phyloP scores from a whole-genome alignment of 768 basidiomycete species.

The Dendrothele bispora region DNA sequence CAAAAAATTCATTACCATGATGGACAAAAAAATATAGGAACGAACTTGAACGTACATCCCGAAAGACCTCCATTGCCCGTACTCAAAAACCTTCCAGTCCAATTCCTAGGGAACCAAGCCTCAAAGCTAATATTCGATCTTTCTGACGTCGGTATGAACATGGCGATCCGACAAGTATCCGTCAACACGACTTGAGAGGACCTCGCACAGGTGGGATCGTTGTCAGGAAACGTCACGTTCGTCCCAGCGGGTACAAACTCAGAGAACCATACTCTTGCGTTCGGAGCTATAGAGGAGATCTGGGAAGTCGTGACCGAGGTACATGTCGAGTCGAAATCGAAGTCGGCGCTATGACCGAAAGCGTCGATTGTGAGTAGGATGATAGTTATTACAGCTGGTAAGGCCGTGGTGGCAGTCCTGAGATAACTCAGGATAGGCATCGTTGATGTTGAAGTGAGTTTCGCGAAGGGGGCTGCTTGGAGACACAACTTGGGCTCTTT shows the following conservation, averaged over 20 bases:
- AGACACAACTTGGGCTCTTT: too few relatives aligned
- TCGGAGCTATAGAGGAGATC: too few relatives aligned
- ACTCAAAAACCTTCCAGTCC: conserved; percentile 11
- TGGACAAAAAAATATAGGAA: neutral
- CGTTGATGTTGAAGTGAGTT: too few relatives aligned
- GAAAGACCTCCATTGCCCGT: conserved; percentile 13
- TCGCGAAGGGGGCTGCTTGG: too few relatives aligned
- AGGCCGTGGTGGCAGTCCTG: too few relatives aligned
- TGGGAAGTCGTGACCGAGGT: neutral
- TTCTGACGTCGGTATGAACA: conserved; percentile 11
- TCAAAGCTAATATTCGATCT: conserved; percentile 10
- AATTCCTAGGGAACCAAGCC: conserved; percentile 14
- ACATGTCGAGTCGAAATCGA: neutral
- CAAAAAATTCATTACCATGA: neutral
- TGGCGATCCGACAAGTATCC: conserved; percentile 9
- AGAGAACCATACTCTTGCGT: conserved; percentile 2
- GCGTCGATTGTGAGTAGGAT: too few relatives aligned
- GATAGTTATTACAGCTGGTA: too few relatives aligned
- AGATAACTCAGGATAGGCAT: too few relatives aligned
- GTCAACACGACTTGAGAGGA: neutral
- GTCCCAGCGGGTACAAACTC: neutral
- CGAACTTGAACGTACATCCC: conserved; percentile 8
- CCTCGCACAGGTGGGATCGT: neutral
- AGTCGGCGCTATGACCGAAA: too few relatives aligned
- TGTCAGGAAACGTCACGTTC: neutral